Conservation (phyloP, 2,329 filamentous ascomycete genomes). For the Alternaria rosae region DNA sequence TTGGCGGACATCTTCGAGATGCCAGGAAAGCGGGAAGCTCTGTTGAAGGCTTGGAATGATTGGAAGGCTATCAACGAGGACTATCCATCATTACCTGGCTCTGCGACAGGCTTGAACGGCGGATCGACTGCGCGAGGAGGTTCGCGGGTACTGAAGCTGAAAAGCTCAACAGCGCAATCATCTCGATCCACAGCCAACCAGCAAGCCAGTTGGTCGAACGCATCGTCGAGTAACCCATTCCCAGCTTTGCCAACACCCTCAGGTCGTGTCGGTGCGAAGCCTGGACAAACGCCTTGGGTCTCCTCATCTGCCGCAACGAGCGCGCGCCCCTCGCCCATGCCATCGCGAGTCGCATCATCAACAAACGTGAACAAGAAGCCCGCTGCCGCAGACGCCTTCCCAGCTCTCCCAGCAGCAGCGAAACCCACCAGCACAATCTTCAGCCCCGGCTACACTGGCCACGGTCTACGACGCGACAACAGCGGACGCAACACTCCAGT, state of each 20-base stretch:
- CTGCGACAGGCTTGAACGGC: constrained; percentile 55
- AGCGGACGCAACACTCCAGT: constrained; percentile 49
- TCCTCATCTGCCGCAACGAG: constrained; percentile 36
- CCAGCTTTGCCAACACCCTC: constrained; percentile 42
- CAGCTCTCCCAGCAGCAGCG: constrained; percentile 78
- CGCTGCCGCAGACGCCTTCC: constrained; percentile 70
- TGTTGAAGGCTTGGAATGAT: constrained; percentile 89
- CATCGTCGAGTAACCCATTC: constrained; percentile 46
- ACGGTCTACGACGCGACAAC: constrained; percentile 54
- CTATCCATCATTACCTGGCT: constrained; percentile 84
- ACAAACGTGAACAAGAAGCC: constrained; percentile 35
- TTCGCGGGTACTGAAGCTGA: constrained; percentile 70
- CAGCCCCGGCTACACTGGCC: constrained; percentile 58
- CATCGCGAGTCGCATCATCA: constrained; percentile 43
- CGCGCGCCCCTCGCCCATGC: constrained; percentile 49
- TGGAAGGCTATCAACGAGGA: constrained; percentile 97
- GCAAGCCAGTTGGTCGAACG: constrained; percentile 65
- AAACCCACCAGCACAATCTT: constrained; percentile 68
- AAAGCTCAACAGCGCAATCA: constrained; percentile 74
- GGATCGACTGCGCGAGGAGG: constrained; percentile 60
- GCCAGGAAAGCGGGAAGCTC: constrained; percentile 71
- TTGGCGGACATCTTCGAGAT: constrained; percentile 93
- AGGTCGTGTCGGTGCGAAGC: constrained; percentile 44
- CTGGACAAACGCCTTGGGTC: constrained; percentile 48
- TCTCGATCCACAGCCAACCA: constrained; percentile 66